These are phyloP conservation scores for Carex cristatella DNA, from an alignment of 176 grass and related monocot genomes.

Conservation along the genomic window DNA sequence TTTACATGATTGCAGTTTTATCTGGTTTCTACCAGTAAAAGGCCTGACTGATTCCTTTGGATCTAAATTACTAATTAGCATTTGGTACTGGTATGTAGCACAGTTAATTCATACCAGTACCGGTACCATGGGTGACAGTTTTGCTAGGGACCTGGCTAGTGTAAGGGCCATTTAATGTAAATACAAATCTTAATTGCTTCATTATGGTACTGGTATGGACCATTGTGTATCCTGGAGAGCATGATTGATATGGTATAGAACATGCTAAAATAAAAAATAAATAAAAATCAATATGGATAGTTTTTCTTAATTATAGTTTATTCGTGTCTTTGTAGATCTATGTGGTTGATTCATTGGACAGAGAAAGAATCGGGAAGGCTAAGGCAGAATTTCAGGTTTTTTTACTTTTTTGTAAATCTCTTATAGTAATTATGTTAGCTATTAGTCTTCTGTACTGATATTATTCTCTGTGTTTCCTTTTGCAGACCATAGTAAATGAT, in stretches of 20 bases:
- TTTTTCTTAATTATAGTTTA: not conserved
- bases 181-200: not conserved
- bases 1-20: not conserved
- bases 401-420: constrained; percentile 5
- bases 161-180: not conserved
- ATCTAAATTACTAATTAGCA: not conserved
- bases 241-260: not conserved
- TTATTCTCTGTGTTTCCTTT: not conserved
- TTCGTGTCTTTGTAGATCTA: constrained; percentile 25
- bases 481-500: constrained; percentile 25
- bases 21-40: not conserved
- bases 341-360: constrained; percentile 43
- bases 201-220: constrained; percentile 1
- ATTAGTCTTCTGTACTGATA: not conserved
- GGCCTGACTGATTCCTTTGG: not conserved
- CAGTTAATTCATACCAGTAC: not conserved
- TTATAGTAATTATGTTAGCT: not conserved
- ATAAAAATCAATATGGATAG: not conserved
- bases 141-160: not conserved
- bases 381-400: constrained; percentile 38
- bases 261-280: not conserved
- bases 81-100: not conserved
- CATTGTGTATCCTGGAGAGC: not conserved
- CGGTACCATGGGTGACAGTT: not conserved
- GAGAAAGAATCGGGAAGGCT: constrained; percentile 35